Conservation (phyloP, 805 yeast genomes). For the Candida saitoana region DNA sequence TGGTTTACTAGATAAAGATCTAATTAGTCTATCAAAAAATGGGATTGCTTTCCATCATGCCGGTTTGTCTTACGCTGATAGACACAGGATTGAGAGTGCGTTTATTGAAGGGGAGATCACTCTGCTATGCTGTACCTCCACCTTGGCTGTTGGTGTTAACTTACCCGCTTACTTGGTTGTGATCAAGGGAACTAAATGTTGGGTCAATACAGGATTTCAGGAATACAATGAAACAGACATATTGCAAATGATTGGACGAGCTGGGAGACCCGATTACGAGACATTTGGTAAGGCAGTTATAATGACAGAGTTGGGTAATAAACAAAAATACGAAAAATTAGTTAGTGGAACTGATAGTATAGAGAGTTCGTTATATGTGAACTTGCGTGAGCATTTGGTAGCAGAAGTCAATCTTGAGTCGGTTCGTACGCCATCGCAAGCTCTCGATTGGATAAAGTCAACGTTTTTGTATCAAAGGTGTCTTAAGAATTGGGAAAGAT, state of each 20-base stretch:
- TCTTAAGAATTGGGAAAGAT: background rate
- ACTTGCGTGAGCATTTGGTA: constrained; percentile 14
- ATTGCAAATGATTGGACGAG: constrained; percentile 63
- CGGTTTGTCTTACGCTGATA: constrained; percentile 47
- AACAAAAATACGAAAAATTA: constrained; percentile 37
- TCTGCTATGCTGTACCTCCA: constrained; percentile 54
- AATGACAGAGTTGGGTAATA: constrained; percentile 37
- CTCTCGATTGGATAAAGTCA: constrained; percentile 42
- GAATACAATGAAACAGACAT: constrained; percentile 56
- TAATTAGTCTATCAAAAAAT: constrained; percentile 14
- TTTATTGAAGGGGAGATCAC: constrained; percentile 41
- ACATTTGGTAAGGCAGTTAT: constrained; percentile 47
- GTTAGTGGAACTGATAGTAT: constrained; percentile 40
- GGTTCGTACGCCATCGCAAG: constrained; percentile 25
- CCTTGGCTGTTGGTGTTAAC: constrained; percentile 59
- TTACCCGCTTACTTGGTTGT: constrained; percentile 58
- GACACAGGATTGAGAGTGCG: constrained; percentile 41
- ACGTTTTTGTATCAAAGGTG: constrained; percentile 13
- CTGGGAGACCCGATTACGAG: constrained; percentile 60
- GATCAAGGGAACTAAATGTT: constrained; percentile 60
- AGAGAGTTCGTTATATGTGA: constrained; percentile 37
- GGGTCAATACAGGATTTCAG: constrained; percentile 44
- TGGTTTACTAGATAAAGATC: constrained; percentile 21
- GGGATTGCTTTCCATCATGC: constrained; percentile 60
- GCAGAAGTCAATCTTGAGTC: constrained; percentile 28